These are phyloP conservation scores for Aspergillus mulundensis DNA, from an alignment of 495 filamentous ascomycete species.

Conservation along the genomic window DNA sequence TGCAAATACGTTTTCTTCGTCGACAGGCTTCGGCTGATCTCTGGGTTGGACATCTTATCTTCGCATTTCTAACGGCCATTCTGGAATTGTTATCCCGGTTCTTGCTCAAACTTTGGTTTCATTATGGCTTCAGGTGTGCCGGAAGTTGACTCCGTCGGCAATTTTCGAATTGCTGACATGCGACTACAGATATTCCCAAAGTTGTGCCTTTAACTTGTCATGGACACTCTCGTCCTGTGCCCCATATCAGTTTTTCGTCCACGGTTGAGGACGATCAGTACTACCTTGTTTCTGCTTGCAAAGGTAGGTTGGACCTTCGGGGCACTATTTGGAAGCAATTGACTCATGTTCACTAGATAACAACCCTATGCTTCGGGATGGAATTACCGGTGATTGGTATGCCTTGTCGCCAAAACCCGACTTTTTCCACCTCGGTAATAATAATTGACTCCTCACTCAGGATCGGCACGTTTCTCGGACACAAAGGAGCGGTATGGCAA, in stretches of 20 bases:
- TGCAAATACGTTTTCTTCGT: conserved; percentile 12
- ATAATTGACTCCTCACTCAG: conserved; percentile 22
- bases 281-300: conserved; percentile 96
- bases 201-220: conserved; percentile 93
- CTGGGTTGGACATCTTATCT: conserved; percentile 11
- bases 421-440: not conserved
- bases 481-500: conserved; percentile 98
- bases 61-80: conserved; percentile 16
- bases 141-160: too few species aligned
- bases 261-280: conserved; percentile 83
- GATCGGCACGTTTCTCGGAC: conserved; percentile 97
- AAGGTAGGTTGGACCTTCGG: conserved; percentile 54
- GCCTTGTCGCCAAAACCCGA: conserved; percentile 15
- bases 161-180: not conserved
- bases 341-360: conserved; percentile 56
- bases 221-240: conserved; percentile 92
- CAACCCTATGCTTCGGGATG: conserved; percentile 97
- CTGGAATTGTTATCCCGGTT: conserved; percentile 13
- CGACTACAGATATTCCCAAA: conserved; percentile 58
- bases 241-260: conserved; percentile 89
- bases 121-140: conserved; percentile 25
- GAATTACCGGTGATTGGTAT: conserved; percentile 90
- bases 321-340: not conserved
- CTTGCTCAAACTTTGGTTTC: conserved; percentile 4
- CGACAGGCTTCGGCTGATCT: conserved; percentile 1